Evolutionary conservation across 768 basidiomycete genomes (phyloP).

Genomic region (Mycena metata): DNA sequence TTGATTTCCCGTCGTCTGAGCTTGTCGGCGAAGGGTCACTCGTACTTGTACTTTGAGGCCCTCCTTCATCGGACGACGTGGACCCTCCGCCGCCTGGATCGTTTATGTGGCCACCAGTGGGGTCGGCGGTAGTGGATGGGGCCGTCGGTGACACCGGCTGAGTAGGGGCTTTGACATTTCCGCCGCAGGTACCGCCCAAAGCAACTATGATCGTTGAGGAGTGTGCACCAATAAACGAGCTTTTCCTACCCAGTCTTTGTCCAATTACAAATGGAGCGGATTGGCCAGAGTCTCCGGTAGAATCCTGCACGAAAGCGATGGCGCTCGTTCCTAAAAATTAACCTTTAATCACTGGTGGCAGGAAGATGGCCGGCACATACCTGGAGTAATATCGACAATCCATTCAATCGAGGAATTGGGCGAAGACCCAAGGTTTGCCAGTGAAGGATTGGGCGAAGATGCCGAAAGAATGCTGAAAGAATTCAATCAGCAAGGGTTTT

Average conservation of each 20-base stretch:
- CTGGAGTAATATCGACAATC: constrained; percentile 7
- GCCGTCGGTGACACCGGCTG: too few species aligned
- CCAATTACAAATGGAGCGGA: constrained; percentile 24
- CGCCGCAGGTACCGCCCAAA: background rate
- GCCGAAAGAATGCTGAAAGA: constrained; percentile 24
- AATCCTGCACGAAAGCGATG: constrained; percentile 21
- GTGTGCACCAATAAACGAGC: background rate
- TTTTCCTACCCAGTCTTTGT: background rate
- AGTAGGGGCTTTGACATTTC: background rate
- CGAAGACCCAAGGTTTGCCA: constrained; percentile 8
- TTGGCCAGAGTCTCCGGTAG: constrained; percentile 6
- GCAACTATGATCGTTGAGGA: background rate
- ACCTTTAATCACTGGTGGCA: background rate
- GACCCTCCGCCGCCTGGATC: background rate
- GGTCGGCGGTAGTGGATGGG: too few species aligned
- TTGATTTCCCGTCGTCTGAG: background rate
- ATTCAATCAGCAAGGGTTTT: background rate
- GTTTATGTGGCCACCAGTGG: background rate
- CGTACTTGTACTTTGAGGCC: background rate
- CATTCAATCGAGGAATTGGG: constrained; percentile 11
- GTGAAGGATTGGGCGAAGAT: background rate
- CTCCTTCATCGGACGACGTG: background rate
- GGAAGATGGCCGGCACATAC: background rate
- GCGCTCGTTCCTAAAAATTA: constrained; percentile 5
- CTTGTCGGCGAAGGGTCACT: background rate